Evolutionary conservation across 2,329 filamentous ascomycete species (phyloP).

Genomic region (Bipolaris cookei): DNA sequence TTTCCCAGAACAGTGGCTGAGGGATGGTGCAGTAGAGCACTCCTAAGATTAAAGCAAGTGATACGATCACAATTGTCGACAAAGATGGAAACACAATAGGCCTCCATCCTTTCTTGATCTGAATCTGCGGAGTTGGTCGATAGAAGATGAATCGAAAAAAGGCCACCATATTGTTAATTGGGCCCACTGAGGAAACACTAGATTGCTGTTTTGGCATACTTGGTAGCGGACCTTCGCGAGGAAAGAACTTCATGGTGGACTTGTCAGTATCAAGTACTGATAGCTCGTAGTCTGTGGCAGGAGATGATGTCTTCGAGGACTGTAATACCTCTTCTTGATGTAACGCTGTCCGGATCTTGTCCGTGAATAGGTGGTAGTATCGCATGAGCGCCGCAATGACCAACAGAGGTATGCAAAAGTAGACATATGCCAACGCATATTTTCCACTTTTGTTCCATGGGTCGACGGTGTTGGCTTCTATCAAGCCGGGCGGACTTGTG

Average conservation of each 20-base stretch:
- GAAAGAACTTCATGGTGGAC: slow-evolving; percentile 77
- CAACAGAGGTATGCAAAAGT: slow-evolving; percentile 79
- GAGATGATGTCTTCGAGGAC: slow-evolving; percentile 64
- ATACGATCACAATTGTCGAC: slow-evolving; percentile 71
- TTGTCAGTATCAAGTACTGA: slow-evolving; percentile 65
- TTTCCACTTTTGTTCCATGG: slow-evolving; percentile 83
- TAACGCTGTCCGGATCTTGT: slow-evolving; percentile 87
- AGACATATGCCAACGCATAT: slow-evolving; percentile 87
- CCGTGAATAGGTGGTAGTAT: slow-evolving; percentile 88
- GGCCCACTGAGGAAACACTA: slow-evolving; percentile 75
- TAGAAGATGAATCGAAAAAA: slow-evolving; percentile 89
- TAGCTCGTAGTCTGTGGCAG: slow-evolving; percentile 66
- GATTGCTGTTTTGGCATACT: slow-evolving; percentile 67
- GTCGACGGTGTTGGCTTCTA: slow-evolving; percentile 67
- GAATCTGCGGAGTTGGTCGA: slow-evolving; percentile 77
- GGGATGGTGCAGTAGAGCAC: slow-evolving; percentile 84
- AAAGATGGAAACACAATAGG: slow-evolving; percentile 81
- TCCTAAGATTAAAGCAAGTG: slow-evolving; percentile 73
- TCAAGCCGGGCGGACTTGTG: slow-evolving; percentile 61
- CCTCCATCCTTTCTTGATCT: slow-evolving; percentile 65
- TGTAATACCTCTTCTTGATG: slow-evolving; percentile 82
- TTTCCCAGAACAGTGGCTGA: slow-evolving; percentile 87
- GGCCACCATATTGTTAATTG: slow-evolving; percentile 80
- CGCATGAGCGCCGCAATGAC: slow-evolving; percentile 71
- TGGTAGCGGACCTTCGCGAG: slow-evolving; percentile 65